Conservation (phyloP, 495 filamentous ascomycete species). For the Podospora comata region DNA sequence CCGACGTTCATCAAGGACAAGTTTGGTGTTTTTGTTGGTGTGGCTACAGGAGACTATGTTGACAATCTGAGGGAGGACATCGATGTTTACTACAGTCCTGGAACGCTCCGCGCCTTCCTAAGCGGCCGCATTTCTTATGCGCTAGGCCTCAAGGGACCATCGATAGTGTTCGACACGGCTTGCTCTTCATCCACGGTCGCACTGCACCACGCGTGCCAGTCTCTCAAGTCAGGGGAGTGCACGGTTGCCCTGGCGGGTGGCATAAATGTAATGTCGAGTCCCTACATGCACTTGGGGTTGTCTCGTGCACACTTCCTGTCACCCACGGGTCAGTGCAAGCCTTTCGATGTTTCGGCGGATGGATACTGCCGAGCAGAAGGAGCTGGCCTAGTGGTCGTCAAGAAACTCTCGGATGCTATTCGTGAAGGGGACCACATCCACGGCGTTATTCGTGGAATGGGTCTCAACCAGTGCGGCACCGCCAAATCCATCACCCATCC, state of each 20-base stretch:
- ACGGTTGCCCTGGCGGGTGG: slow-evolving; percentile 40
- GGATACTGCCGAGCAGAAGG: slow-evolving; percentile 65
- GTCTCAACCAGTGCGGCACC: slow-evolving; percentile 54
- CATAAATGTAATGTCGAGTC: slow-evolving; percentile 43
- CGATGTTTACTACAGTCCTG: slow-evolving; percentile 26
- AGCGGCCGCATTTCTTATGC: slow-evolving; percentile 40
- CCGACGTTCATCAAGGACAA: slow-evolving; percentile 13
- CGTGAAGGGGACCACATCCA: slow-evolving; percentile 51
- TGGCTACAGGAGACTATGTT: slow-evolving; percentile 19
- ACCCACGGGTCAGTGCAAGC: slow-evolving; percentile 46
- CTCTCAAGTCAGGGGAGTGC: slow-evolving; percentile 42
- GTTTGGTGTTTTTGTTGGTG: slow-evolving; percentile 17
- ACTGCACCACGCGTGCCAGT: slow-evolving; percentile 43
- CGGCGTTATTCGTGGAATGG: slow-evolving; percentile 52
- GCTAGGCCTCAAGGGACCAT: slow-evolving; percentile 53
- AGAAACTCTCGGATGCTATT: slow-evolving; percentile 49
- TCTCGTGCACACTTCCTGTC: slow-evolving; percentile 41
- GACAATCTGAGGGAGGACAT: slow-evolving; percentile 18
- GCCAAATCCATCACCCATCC: slow-evolving; percentile 52
- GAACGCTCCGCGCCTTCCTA: slow-evolving; percentile 29
- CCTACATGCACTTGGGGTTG: slow-evolving; percentile 48
- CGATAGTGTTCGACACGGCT: slow-evolving; percentile 54
- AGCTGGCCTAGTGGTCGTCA: slow-evolving; percentile 51
- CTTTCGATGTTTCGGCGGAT: slow-evolving; percentile 58
- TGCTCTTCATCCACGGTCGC: slow-evolving; percentile 53